Evolutionary conservation across 805 yeast genomes (phyloP).

Genomic region (Ogataea corticis): DNA sequence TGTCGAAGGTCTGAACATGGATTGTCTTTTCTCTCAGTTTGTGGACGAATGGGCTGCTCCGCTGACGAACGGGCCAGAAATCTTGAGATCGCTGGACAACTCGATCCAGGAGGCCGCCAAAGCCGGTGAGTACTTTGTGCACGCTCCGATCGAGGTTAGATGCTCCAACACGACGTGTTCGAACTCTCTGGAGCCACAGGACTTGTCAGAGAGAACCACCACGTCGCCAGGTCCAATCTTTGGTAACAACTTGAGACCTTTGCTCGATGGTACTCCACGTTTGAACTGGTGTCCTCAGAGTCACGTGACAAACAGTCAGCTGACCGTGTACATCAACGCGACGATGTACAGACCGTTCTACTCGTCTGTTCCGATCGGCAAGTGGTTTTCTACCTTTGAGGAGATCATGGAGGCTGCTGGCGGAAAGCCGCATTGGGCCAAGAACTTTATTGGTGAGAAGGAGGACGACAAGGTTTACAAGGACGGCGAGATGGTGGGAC

Average conservation of each 20-base stretch:
- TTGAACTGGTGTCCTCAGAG: slow-evolving; percentile 57
- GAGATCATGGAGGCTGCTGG: slow-evolving; percentile 71
- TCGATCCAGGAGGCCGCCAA: slow-evolving; percentile 61
- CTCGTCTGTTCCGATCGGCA: slow-evolving; percentile 65
- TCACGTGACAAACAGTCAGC: slow-evolving; percentile 64
- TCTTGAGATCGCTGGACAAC: slow-evolving; percentile 60
- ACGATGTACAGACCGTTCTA: slow-evolving; percentile 96
- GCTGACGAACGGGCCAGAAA: slow-evolving; percentile 70
- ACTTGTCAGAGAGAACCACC: slow-evolving; percentile 50
- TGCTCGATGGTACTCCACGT: slow-evolving; percentile 75
- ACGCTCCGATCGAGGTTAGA: slow-evolving; percentile 93
- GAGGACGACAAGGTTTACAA: slow-evolving; percentile 43
- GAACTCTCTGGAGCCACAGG: slow-evolving; percentile 36
- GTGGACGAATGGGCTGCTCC: slow-evolving; percentile 99
- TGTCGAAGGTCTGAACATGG: slow-evolving; percentile 90
- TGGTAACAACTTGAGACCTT: slow-evolving; percentile 83
- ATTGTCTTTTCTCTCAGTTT: slow-evolving; percentile 89
- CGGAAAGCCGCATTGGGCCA: slow-evolving; percentile 99
- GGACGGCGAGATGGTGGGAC: slow-evolving; percentile 79
- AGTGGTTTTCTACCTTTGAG: slow-evolving; percentile 87
- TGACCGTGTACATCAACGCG: slow-evolving; percentile 86
- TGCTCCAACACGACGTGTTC: slow-evolving; percentile 80
- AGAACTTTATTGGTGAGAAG: slow-evolving; percentile 74
- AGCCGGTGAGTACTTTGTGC: slow-evolving; percentile 72
- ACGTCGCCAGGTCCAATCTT: slow-evolving; percentile 74